These are phyloP conservation scores for Saccharomycopsis fermentans DNA, from an alignment of 805 yeast species.

Conservation along the genomic window DNA sequence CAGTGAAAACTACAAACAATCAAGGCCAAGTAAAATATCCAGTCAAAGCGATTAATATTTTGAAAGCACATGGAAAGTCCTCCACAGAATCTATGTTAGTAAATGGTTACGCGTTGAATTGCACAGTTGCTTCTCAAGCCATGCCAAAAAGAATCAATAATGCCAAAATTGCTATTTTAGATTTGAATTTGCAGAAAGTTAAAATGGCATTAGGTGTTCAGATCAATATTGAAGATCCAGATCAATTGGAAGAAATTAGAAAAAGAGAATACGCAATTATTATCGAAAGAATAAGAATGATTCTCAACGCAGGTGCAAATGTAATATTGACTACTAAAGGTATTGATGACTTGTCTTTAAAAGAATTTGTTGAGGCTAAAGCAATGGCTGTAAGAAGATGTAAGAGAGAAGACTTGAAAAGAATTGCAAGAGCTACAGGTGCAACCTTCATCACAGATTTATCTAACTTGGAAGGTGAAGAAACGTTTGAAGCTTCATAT, in stretches of 20 bases:
- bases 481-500: slow-evolving; percentile 73
- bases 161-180: slow-evolving; percentile 82
- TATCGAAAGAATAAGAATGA: slow-evolving; percentile 71
- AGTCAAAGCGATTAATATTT: slow-evolving; percentile 89
- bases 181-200: slow-evolving; percentile 89
- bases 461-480: slow-evolving; percentile 94
- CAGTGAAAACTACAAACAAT: slow-evolving; percentile 81
- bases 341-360: slow-evolving; percentile 84
- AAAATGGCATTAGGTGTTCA: slow-evolving; percentile 98
- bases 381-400: slow-evolving; percentile 96
- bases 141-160: slow-evolving; percentile 64
- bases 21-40: slow-evolving; percentile 91
- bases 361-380: slow-evolving; percentile 83
- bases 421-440: slow-evolving; percentile 97
- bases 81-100: slow-evolving; percentile 78
- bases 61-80: slow-evolving; percentile 95
- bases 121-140: slow-evolving; percentile 96
- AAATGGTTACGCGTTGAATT: slow-evolving; percentile 91
- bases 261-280: slow-evolving; percentile 82
- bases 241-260: slow-evolving; percentile 86
- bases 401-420: slow-evolving; percentile 89
- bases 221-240: slow-evolving; percentile 94
- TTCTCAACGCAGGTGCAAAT: slow-evolving; percentile 82
- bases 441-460: slow-evolving; percentile 80
- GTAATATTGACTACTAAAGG: slow-evolving; percentile 91